Base-by-base conservation (phyloP, 257 asterid genomes). In the Avicennia marina region DNA sequence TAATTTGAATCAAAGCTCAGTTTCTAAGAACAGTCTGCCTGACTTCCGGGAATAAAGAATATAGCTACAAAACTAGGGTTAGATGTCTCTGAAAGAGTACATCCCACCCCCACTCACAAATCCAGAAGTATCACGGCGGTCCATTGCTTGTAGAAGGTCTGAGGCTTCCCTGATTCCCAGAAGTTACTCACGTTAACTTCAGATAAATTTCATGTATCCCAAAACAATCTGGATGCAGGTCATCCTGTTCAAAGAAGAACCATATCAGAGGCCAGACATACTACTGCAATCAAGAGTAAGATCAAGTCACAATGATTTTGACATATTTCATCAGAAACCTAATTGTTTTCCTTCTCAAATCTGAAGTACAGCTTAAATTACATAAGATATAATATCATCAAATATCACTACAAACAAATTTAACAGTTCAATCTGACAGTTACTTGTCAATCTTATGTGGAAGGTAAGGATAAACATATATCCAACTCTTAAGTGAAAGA, bases 31-130 rank as follows among this genome's bases (percentile, higher is more conserved):
- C 94, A 88, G 90, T 74, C 77, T 65, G 70, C 85, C 95, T 77
- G 95, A 68, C 98, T 82, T 80, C 95, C 83, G 90, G 95, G 87
- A 39, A 58, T 55, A 60, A 36, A 45, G 9, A 64, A 74, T 44
- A 53, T 78, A 83, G 56, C 54, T 51, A 61, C 79, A 75, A 77
- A 79, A 64, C 67, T 64, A 77, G 20, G 68, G 95, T 77, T 72
- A 83, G 85, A 81, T 76, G 87, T 65, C 87, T 72, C 95, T 33
- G 47, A 56, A 75, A 69, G 83, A 78, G 85, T 27, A 63, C 90
- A 81, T 58, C 78, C 68, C 83, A 57, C 98, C 98, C 68, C 98
- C 98, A 42, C 98, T 90, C 13, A 90, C 98, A 69, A 90, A 90
- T 58, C 98, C 98, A 0, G 95, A 90, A 46, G 98, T 90, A 78